A percentile compares a stretch with the other conserved stretches of the same genome.
Evolutionary conservation across 129 eudicot species (phyloP).

Genomic region (Escallonia herrerae): DNA sequence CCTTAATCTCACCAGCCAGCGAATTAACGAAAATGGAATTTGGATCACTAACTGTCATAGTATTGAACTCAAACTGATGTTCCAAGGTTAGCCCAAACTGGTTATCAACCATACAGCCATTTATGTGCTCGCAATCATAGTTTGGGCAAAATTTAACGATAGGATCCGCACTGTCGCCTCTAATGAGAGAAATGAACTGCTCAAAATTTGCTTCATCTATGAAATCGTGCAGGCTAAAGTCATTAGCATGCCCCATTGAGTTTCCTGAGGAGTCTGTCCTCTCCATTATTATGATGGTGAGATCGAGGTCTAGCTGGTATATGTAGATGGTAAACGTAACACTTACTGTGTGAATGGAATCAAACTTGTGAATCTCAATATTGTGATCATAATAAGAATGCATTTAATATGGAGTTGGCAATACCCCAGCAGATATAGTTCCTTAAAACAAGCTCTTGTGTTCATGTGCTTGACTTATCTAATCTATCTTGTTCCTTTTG

Average conservation of each 20-base stretch:
- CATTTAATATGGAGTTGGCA: not conserved
- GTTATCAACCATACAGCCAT: constrained; percentile 19
- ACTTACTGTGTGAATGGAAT: constrained; percentile 13
- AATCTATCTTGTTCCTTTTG: not conserved
- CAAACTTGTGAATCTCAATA: not conserved
- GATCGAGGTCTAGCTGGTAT: not conserved
- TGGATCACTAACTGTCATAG: constrained; percentile 11
- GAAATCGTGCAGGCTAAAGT: constrained; percentile 29
- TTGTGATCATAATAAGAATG: not conserved
- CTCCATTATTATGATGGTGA: constrained; percentile 18
- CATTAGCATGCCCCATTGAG: constrained; percentile 20
- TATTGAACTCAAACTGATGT: constrained; percentile 12
- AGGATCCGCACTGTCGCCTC: constrained; percentile 34
- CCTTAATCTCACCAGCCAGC: constrained; percentile 6
- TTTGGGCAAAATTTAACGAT: constrained; percentile 17
- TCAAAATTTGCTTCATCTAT: constrained; percentile 43
- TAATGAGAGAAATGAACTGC: constrained; percentile 40
- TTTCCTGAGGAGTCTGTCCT: constrained; percentile 19
- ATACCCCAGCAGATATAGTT: not conserved
- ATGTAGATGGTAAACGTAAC: not conserved
- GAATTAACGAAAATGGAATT: constrained; percentile 6
- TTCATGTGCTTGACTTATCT: not conserved
- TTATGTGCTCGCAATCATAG: constrained; percentile 28
- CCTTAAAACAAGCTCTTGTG: not conserved
- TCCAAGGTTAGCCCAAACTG: constrained; percentile 14